Base-by-base conservation (phyloP, 768 basidiomycete genomes). In the Lentinula lateritia region DNA sequence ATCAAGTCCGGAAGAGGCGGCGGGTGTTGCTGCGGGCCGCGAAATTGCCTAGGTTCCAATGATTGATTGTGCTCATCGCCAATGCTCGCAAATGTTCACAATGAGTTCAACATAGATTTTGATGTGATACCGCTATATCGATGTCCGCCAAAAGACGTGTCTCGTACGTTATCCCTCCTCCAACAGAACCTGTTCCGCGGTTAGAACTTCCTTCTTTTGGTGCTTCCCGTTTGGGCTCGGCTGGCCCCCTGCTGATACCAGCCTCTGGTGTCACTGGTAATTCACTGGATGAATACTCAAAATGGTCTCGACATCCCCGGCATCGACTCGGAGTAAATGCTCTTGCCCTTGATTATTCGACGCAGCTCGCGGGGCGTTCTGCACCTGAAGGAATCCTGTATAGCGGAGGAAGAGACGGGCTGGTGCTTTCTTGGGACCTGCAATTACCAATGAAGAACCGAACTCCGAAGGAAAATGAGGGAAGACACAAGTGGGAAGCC, bases 391-490 rank as follows among this genome's bases (percentile, higher is more conserved):
- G 95, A 5, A 95, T 97, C 45, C 74, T 97, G 2, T 97, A 97
- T 70, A 87, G 92, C 2, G 94, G 89, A 32, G 94, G 93, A 23
- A 78, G 95, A 61, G 95, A 97, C 75, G 95, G 95, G 0, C 78
- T 93, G 46, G 79, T 96, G 50, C 87, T 95, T 42, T 85, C 89
- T 8, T 95, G 93, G 92, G 95, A 97, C 69, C 78, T 95, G 28
- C 84, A 81, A 4, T 76, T 93, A 9, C 75, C 83, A 8, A 85
- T 88, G 81, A 86, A 70, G 71, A 83, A 75, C 66, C 72, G 77
- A 41, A 72, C 76, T 39, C 46, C 66, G 23, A 66, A 69, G 16
- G 71, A 73, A 28, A 71, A 72, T 46, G 65, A 64, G 36, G 63
- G 52, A 16, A 64, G 64, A 50, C 60, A 60, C 20, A 75, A 83